Percentiles rank a stretch among this genome's conserved stretches.
Conservation (phyloP, 75 land plant species). For the Sequoia sempervirens region DNA sequence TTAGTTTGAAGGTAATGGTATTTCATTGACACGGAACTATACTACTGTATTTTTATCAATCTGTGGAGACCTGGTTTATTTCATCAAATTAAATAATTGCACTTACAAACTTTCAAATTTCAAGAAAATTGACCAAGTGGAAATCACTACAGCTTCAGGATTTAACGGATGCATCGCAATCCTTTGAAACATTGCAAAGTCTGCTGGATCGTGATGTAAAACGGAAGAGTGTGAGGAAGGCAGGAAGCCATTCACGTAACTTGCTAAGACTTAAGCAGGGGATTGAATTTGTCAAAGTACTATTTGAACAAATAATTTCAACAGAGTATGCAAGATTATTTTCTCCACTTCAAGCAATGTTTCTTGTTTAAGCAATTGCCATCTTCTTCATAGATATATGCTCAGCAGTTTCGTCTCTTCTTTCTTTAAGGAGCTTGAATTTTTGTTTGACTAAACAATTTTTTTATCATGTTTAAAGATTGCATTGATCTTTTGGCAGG, state of each 20-base stretch:
- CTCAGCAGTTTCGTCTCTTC: not conserved
- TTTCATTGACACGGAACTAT: not conserved
- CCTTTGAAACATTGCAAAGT: constrained; percentile 32
- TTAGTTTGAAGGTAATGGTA: not conserved
- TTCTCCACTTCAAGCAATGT: not conserved
- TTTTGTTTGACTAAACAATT: not conserved
- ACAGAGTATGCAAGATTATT: constrained; percentile 44
- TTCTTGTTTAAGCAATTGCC: not conserved
- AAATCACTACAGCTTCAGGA: constrained; percentile 48
- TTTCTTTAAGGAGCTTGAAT: not conserved
- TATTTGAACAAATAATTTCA: constrained; percentile 74
- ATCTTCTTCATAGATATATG: not conserved
- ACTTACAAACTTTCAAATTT: not conserved
- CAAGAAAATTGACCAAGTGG: not conserved
- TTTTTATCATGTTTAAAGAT: constrained; percentile 5
- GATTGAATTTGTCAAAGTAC: constrained; percentile 77
- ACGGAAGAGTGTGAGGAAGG: constrained; percentile 34
- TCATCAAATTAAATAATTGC: not conserved
- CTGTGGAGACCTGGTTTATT: not conserved
- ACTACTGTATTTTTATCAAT: not conserved
- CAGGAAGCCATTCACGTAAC: constrained; percentile 83
- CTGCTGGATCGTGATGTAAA: constrained; percentile 61
- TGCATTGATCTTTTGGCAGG: constrained; percentile 19
- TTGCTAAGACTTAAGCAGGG: constrained; percentile 86
- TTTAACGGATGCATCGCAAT: constrained; percentile 62